phyloP scores from a whole-genome alignment of 192 early-diverging fungal species.

The Coemansia sp. region DNA sequence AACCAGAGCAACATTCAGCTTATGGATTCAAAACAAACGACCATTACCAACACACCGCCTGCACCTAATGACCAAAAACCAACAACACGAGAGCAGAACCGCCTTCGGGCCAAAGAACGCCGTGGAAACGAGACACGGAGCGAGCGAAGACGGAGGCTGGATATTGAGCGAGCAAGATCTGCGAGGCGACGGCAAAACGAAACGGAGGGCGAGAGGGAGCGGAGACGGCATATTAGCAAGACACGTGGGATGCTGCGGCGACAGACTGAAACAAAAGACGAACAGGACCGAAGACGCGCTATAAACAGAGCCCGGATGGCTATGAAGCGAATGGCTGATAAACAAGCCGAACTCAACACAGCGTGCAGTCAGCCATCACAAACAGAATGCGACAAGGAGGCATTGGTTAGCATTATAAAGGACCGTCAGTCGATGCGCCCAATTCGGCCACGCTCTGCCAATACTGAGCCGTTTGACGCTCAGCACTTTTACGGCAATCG shows the following conservation, averaged over 20 bases:
- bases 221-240: conserved; percentile 17
- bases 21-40: too few species aligned
- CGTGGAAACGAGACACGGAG: conserved; percentile 25
- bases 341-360: too few species aligned
- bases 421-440: too few species aligned
- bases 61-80: neutral
- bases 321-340: too few species aligned
- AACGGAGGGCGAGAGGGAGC: conserved; percentile 15
- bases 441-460: too few species aligned
- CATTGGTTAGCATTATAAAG: too few species aligned
- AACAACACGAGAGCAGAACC: conserved; percentile 16
- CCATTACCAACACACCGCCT: too few species aligned
- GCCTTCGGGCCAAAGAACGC: conserved; percentile 16
- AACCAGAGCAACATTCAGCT: too few species aligned
- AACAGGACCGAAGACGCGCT: conserved; percentile 18
- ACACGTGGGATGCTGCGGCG: conserved; percentile 24
- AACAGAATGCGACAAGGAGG: too few species aligned
- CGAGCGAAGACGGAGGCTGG: conserved; percentile 18
- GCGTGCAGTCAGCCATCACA: too few species aligned
- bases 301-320: conserved; percentile 39
- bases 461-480: too few species aligned
- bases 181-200: conserved; percentile 25
- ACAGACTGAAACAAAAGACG: conserved; percentile 30
- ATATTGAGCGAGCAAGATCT: conserved; percentile 27
- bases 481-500: too few species aligned